These are phyloP conservation scores for Pezizomycotina sp. DNA, from an alignment of 2,329 filamentous ascomycete species.

Conservation along the genomic window DNA sequence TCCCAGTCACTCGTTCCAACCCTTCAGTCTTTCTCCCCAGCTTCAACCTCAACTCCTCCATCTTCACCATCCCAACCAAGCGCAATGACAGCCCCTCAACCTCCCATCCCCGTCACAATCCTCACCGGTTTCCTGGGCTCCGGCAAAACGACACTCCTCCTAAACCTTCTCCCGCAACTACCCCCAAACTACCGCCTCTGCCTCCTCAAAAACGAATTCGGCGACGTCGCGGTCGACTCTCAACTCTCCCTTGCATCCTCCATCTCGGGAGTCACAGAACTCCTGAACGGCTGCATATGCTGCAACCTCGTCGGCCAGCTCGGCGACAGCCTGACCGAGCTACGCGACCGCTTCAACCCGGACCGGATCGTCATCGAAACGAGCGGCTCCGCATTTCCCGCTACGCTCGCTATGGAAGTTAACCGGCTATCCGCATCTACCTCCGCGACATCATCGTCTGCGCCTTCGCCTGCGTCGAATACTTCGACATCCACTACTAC, in stretches of 20 bases:
- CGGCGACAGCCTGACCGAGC: conserved; percentile 58
- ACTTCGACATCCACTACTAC: conserved; percentile 54
- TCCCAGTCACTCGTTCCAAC: too few species aligned
- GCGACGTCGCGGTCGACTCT: conserved; percentile 82
- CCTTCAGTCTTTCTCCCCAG: too few species aligned
- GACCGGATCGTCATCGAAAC: conserved; percentile 93
- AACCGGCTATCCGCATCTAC: conserved; percentile 61
- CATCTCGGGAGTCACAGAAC: conserved; percentile 77
- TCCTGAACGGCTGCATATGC: conserved; percentile 85
- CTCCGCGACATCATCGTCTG: conserved; percentile 27
- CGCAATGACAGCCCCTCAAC: too few species aligned
- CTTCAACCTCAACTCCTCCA: too few species aligned
- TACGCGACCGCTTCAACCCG: conserved; percentile 42
- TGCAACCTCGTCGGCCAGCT: conserved; percentile 95
- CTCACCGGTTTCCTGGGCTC: conserved; percentile 91
- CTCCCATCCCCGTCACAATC: conserved; percentile 57
- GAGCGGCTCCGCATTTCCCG: conserved; percentile 69
- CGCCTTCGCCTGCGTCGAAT: conserved; percentile 4
- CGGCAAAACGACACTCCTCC: conserved; percentile 88
- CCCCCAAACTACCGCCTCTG: conserved; percentile 71
- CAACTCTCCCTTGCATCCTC: conserved; percentile 69
- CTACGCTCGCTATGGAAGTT: conserved; percentile 78
- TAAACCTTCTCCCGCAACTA: conserved; percentile 85
- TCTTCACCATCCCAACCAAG: too few species aligned
- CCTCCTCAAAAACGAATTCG: conserved; percentile 95